These are phyloP conservation scores for Lasiosphaeria miniovina DNA, from an alignment of 495 filamentous ascomycete genomes.

Conservation along the genomic window DNA sequence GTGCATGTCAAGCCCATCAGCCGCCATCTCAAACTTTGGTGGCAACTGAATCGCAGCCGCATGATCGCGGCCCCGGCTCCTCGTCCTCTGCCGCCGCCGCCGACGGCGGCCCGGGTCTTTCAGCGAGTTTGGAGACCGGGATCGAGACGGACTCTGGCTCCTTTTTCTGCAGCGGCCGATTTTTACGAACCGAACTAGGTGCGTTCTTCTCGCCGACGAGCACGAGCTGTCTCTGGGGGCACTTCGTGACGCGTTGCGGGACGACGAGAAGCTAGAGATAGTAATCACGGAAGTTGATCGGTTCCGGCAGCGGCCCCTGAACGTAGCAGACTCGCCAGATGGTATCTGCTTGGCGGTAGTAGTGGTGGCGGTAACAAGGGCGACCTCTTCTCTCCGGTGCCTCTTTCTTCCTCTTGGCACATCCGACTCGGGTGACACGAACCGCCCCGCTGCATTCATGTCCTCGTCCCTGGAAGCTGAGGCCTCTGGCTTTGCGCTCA, in stretches of 20 bases:
- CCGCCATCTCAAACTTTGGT: neutral
- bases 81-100: conserved; percentile 37
- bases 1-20: neutral
- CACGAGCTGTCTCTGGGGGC: conserved; percentile 17
- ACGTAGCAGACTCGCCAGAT: conserved; percentile 38
- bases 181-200: conserved; percentile 28
- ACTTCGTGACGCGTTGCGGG: conserved; percentile 26
- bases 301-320: conserved; percentile 38
- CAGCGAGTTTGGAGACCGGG: conserved; percentile 26
- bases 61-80: conserved; percentile 33
- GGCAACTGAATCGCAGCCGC: neutral
- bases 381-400: conserved; percentile 24
- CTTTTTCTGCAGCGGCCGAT: conserved; percentile 25
- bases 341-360: conserved; percentile 21
- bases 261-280: conserved; percentile 9
- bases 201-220: conserved; percentile 30
- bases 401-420: conserved; percentile 35
- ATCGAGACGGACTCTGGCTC: conserved; percentile 37
- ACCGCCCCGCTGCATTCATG: conserved; percentile 1
- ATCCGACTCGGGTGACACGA: conserved; percentile 33
- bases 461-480: neutral
- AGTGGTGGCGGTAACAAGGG: conserved; percentile 7
- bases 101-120: conserved; percentile 15
- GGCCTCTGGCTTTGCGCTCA: neutral
- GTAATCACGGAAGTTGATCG: conserved; percentile 36